These are phyloP conservation scores for Macrolepiota dolichaula DNA, from an alignment of 768 basidiomycete genomes.

Conservation along the genomic window DNA sequence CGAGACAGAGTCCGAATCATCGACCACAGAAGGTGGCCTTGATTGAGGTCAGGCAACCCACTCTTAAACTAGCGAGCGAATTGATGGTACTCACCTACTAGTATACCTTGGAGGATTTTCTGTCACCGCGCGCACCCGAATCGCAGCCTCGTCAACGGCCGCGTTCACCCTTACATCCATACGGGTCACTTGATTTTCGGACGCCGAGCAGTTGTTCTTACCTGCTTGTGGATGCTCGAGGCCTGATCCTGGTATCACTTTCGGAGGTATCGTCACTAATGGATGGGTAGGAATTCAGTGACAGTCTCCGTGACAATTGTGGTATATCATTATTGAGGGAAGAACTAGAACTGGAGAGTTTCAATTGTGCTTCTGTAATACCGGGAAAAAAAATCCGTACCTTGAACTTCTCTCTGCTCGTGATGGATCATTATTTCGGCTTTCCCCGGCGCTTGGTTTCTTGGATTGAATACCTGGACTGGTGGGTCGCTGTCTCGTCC, in stretches of 20 bases:
- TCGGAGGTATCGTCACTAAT: neutral
- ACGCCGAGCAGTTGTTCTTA: neutral
- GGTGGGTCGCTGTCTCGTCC: neutral
- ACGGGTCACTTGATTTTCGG: neutral
- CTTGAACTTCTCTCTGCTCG: neutral
- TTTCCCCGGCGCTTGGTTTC: neutral
- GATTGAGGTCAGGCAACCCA: neutral
- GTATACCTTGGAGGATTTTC: neutral
- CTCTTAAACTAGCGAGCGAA: neutral
- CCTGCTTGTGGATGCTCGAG: neutral
- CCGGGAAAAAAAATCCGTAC: neutral
- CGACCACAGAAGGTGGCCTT: neutral
- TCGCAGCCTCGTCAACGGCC: neutral
- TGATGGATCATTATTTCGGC: neutral
- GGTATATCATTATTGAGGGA: neutral
- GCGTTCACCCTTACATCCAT: neutral
- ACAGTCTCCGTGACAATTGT: neutral
- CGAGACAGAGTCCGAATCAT: neutral
- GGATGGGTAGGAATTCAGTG: neutral
- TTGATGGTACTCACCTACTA: neutral
- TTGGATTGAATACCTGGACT: neutral
- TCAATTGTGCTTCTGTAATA: neutral
- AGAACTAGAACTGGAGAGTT: neutral
- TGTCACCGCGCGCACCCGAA: neutral
- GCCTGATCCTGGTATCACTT: neutral